Conservation (phyloP, 129 eudicot genomes). For the Saposhnikovia divaricata region DNA sequence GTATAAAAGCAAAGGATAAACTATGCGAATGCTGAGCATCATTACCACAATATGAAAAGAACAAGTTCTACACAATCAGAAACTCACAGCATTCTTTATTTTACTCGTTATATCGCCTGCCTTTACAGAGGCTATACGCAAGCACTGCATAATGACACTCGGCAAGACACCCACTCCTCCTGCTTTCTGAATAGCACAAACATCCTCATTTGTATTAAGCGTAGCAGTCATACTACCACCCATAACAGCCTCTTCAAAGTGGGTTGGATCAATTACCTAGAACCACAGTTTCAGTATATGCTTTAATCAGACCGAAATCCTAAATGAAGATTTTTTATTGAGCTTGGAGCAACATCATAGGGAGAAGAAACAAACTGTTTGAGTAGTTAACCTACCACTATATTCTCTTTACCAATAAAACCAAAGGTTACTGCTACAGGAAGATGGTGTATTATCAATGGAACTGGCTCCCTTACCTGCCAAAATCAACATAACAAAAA, state of each 20-base stretch:
- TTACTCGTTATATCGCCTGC: constrained; percentile 76
- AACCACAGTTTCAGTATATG: constrained; percentile 6
- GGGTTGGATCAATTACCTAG: constrained; percentile 88
- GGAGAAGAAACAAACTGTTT: background rate
- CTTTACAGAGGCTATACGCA: constrained; percentile 80
- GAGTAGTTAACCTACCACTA: constrained; percentile 43
- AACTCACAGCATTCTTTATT: constrained; percentile 71
- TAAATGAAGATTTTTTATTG: background rate
- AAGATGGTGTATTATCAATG: constrained; percentile 81
- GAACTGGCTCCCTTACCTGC: constrained; percentile 76
- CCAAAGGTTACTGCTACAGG: constrained; percentile 91
- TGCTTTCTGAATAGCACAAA: constrained; percentile 95
- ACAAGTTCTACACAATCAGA: background rate
- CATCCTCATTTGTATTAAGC: constrained; percentile 77
- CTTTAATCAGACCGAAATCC: background rate
- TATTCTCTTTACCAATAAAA: constrained; percentile 56
- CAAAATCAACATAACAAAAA: constrained; percentile 15
- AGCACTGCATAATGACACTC: constrained; percentile 83
- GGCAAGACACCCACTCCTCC: constrained; percentile 86
- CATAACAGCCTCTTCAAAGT: constrained; percentile 81
- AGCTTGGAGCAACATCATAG: background rate
- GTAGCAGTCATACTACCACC: constrained; percentile 89
- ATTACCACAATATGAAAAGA: background rate
- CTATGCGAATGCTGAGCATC: background rate
- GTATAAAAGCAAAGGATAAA: background rate